phyloP scores from a whole-genome alignment of 805 yeast species.

The Cyberlindnera saturnus region DNA sequence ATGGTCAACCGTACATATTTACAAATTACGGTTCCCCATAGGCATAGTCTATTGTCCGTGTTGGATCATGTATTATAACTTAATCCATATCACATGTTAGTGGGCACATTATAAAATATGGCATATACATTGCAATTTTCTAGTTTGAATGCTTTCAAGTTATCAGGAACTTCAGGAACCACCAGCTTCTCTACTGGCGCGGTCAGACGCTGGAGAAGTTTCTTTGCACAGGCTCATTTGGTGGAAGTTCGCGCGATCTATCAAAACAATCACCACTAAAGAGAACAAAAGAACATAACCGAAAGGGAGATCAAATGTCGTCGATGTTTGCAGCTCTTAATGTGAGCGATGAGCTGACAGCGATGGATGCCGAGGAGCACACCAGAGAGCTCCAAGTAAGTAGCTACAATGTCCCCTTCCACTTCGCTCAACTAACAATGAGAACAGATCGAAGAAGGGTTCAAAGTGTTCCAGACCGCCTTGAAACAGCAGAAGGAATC shows the following conservation, averaged over 20 bases:
- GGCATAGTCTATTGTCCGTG: too few relatives aligned
- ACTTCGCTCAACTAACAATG: conserved; percentile 3
- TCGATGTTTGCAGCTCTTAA: conserved; percentile 67
- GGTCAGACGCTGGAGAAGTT: too few relatives aligned
- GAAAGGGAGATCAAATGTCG: conserved; percentile 36
- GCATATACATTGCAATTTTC: too few relatives aligned
- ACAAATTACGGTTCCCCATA: too few relatives aligned
- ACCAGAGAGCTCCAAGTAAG: conserved; percentile 78
- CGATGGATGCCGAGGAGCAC: conserved; percentile 76
- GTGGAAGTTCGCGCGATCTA: too few relatives aligned
- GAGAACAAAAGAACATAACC: not conserved
- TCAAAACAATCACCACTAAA: not conserved
- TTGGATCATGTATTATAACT: too few relatives aligned
- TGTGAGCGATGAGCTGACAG: conserved; percentile 61
- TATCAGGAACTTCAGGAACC: too few relatives aligned
- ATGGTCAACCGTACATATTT: too few relatives aligned
- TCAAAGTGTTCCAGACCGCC: conserved; percentile 68
- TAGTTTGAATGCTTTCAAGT: too few relatives aligned
- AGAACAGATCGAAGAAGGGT: conserved; percentile 59
- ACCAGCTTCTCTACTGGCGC: too few relatives aligned
- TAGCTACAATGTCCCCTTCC: not conserved
- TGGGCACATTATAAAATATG: too few relatives aligned
- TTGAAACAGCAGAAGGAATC: conserved; percentile 50
- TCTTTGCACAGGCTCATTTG: not conserved
- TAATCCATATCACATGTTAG: too few relatives aligned